Conservation (phyloP, 192 early-diverging fungal species). For the Podila epicladia region DNA sequence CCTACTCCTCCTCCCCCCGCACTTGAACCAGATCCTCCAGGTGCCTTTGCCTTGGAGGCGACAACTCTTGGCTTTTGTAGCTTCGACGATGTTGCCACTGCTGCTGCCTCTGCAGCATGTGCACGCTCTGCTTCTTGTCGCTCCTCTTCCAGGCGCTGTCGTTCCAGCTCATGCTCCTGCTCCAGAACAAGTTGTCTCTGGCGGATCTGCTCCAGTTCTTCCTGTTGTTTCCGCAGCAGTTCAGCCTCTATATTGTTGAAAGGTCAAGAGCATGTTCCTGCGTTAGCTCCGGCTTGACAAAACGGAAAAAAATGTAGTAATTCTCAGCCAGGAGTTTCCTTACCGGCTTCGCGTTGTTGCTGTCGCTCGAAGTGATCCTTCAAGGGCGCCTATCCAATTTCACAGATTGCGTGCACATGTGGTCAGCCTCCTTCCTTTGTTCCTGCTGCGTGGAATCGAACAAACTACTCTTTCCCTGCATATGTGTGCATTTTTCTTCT, state of each 20-base stretch:
- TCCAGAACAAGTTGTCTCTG: constrained; percentile 28
- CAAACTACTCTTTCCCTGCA: background rate
- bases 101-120: constrained; percentile 6
- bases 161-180: constrained; percentile 18
- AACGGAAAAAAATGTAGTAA: background rate
- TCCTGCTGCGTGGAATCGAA: background rate
- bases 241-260: constrained; percentile 14
- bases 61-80: background rate
- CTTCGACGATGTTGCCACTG: background rate
- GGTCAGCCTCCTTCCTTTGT: background rate
- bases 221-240: constrained; percentile 36
- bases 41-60: background rate
- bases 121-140: constrained; percentile 25
- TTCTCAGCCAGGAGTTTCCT: background rate
- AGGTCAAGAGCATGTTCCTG: background rate
- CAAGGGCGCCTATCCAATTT: constrained; percentile 24
- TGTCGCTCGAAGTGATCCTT: constrained; percentile 39
- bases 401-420: background rate
- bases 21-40: background rate
- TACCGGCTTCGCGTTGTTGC: constrained; percentile 35
- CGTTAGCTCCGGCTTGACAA: too few species aligned
- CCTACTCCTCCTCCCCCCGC: constrained; percentile 19
- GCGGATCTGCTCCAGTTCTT: constrained; percentile 39
- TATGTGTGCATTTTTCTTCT: background rate
- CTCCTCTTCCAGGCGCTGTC: constrained; percentile 32